Evolutionary conservation across 495 filamentous ascomycete species (phyloP).

Genomic region (Echria macrotheca): DNA sequence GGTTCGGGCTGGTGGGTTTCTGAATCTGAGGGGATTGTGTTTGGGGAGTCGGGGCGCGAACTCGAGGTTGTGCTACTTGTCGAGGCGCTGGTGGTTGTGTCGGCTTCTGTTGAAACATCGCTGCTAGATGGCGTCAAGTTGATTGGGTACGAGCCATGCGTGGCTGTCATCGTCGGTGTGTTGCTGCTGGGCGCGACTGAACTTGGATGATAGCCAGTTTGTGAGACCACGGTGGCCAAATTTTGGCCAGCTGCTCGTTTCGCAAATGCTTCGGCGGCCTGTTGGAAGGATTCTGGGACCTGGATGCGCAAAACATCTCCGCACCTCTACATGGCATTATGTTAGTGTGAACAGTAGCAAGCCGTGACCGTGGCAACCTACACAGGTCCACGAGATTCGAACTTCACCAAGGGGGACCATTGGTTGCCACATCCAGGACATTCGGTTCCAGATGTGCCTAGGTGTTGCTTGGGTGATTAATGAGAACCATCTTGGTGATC

Average conservation of each 20-base stretch:
- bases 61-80: too few relatives aligned
- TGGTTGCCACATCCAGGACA: neutral
- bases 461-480: too few relatives aligned
- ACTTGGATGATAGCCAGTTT: neutral
- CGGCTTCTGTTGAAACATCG: neutral
- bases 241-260: constrained; percentile 6
- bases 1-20: neutral
- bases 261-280: constrained; percentile 4
- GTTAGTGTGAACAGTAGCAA: neutral
- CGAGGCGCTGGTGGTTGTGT: neutral
- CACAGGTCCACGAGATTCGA: constrained; percentile 10
- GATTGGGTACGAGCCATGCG: too few relatives aligned
- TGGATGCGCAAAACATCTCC: constrained; percentile 3
- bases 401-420: neutral
- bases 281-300: neutral
- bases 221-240: neutral
- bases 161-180: neutral
- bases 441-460: too few relatives aligned
- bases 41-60: neutral
- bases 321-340: constrained; percentile 8
- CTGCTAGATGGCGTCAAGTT: constrained; percentile 1
- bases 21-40: constrained; percentile 4
- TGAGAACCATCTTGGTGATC: too few relatives aligned
- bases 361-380: constrained; percentile 1
- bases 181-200: neutral